A percentile compares a stretch with the other conserved stretches of the same genome.
Evolutionary conservation across 2,329 filamentous ascomycete species (phyloP).

Genomic region (Clarireedia hainanense): DNA sequence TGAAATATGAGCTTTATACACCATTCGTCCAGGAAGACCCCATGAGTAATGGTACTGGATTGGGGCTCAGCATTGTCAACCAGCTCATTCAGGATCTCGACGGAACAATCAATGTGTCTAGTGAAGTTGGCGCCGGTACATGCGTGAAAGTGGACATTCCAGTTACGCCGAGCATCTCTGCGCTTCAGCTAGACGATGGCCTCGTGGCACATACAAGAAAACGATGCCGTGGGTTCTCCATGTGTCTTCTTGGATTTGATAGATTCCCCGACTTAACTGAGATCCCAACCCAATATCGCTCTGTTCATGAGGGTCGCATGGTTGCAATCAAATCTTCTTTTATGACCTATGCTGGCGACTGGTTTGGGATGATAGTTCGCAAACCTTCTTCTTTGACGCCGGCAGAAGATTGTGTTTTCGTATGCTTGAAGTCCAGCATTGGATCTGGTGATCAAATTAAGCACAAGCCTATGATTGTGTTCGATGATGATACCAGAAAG

Average conservation of each 20-base stretch:
- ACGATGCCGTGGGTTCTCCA: conserved; percentile 10
- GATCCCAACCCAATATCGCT: conserved; percentile 10
- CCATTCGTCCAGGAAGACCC: conserved; percentile 56
- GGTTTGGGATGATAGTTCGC: conserved; percentile 18
- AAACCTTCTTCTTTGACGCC: conserved; percentile 6
- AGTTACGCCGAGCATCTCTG: neutral
- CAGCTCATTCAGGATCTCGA: conserved; percentile 51
- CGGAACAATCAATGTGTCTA: conserved; percentile 51
- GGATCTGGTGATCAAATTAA: neutral
- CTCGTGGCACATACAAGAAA: conserved; percentile 11
- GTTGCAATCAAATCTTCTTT: conserved; percentile 15
- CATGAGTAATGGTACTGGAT: conserved; percentile 49
- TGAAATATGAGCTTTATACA: conserved; percentile 49
- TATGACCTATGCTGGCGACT: conserved; percentile 11
- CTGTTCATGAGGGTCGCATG: conserved; percentile 9
- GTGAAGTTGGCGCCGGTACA: conserved; percentile 44
- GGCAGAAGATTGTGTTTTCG: conserved; percentile 9
- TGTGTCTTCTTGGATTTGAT: conserved; percentile 19
- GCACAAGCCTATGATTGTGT: conserved; percentile 15
- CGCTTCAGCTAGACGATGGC: neutral
- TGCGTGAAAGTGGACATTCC: conserved; percentile 42
- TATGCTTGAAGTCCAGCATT: conserved; percentile 15
- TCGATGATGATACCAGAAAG: conserved; percentile 12
- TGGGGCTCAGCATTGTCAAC: conserved; percentile 55
- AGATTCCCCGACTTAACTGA: conserved; percentile 11